These are phyloP conservation scores for Aspergillus diversus DNA, from an alignment of 495 filamentous ascomycete genomes.

Conservation along the genomic window DNA sequence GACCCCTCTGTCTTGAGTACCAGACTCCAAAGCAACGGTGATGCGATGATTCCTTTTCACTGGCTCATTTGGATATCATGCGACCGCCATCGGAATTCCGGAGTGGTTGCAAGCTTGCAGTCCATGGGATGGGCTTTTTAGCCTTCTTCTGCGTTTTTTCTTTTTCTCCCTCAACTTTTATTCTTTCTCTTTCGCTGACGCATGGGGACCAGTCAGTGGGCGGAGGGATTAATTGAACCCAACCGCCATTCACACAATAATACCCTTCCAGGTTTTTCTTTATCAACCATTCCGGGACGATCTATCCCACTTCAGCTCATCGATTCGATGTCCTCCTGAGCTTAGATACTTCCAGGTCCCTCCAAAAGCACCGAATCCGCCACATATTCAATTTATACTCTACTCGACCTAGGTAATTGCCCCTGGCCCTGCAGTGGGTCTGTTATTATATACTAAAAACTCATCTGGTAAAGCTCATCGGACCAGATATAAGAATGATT, in stretches of 20 bases:
- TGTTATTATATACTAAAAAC: no score
- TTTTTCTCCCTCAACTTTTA: constrained; percentile 4
- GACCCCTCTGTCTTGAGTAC: not conserved
- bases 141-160: not conserved
- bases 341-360: no score
- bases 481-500: no score
- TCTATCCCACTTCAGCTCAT: no score
- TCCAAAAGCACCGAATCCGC: no score
- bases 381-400: no score
- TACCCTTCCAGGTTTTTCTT: not conserved
- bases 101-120: not conserved
- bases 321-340: no score
- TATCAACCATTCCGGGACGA: not conserved
- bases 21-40: not conserved
- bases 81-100: constrained; percentile 1
- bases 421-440: no score
- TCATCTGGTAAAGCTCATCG: no score
- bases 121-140: no score
- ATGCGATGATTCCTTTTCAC: not conserved
- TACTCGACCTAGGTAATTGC: no score
- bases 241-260: not conserved
- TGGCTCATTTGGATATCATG: not conserved
- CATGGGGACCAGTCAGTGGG: not conserved
- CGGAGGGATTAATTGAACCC: not conserved
- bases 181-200: not conserved